These are phyloP conservation scores for Exobasidium rhododendri DNA, from an alignment of 1,284 basidiomycete genomes.

Conservation along the genomic window DNA sequence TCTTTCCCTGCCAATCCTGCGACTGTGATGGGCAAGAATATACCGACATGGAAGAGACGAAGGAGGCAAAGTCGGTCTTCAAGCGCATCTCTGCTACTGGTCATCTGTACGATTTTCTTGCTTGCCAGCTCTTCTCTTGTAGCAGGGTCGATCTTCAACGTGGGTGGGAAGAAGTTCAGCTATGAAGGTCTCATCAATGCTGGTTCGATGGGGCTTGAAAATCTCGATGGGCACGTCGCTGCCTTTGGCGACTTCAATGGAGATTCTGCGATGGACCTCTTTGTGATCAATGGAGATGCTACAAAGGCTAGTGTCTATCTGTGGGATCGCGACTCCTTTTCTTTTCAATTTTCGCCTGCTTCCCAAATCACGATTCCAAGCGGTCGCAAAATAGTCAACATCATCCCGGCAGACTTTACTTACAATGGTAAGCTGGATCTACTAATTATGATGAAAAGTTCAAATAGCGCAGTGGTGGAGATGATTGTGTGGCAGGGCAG, in stretches of 20 bases:
- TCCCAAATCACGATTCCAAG: conserved; percentile 38
- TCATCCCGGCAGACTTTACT: conserved; percentile 87
- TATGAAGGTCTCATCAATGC: conserved; percentile 78
- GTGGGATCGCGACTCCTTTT: conserved; percentile 73
- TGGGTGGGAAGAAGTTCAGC: conserved; percentile 62
- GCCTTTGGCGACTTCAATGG: conserved; percentile 94
- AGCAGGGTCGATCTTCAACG: neutral
- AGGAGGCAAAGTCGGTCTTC: neutral
- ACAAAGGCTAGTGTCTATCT: conserved; percentile 70
- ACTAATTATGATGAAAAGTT: conserved; percentile 67
- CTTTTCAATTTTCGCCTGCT: conserved; percentile 62
- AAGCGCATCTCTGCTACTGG: too few relatives aligned
- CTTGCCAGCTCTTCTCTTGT: too few relatives aligned
- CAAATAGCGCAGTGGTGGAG: conserved; percentile 58
- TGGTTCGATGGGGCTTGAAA: conserved; percentile 71
- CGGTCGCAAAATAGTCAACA: conserved; percentile 61
- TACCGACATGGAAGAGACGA: neutral
- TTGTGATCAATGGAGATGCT: conserved; percentile 71
- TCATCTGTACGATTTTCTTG: too few relatives aligned
- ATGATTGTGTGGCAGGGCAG: conserved; percentile 66
- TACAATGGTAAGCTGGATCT: conserved; percentile 86
- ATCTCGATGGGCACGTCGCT: conserved; percentile 67
- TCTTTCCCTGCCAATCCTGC: neutral
- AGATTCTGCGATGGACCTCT: conserved; percentile 84
- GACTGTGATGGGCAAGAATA: neutral